phyloP scores from a whole-genome alignment of 2,329 filamentous ascomycete genomes.

The Beauveria sp. region DNA sequence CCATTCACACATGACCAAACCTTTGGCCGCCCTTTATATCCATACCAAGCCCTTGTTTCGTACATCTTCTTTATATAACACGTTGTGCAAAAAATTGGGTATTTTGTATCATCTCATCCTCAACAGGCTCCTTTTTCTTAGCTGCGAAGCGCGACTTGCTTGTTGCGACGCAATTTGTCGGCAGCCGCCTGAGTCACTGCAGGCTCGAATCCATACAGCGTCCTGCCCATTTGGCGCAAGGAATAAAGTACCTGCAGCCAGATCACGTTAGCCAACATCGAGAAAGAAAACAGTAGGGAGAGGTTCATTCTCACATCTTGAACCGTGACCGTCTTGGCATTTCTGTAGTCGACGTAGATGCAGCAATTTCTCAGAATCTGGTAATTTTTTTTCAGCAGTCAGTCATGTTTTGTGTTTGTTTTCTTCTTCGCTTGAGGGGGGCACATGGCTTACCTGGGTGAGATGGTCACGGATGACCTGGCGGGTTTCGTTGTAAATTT shows the following conservation, averaged over 20 bases:
- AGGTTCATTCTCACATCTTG: conserved; percentile 42
- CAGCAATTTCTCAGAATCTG: conserved; percentile 47
- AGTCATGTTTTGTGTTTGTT: neutral
- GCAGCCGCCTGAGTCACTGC: conserved; percentile 19
- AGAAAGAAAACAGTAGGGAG: neutral
- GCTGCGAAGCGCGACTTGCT: conserved; percentile 6
- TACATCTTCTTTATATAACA: neutral
- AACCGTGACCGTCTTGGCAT: conserved; percentile 55
- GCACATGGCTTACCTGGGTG: conserved; percentile 28
- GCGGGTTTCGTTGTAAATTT: conserved; percentile 57
- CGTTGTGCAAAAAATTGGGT: neutral
- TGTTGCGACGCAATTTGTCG: neutral
- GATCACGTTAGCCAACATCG: neutral
- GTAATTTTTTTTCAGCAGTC: conserved; percentile 9
- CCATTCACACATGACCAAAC: neutral
- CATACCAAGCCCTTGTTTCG: neutral
- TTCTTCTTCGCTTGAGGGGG: neutral
- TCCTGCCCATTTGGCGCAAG: conserved; percentile 38
- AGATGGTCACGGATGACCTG: conserved; percentile 43
- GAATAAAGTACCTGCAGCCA: conserved; percentile 44
- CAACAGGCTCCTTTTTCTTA: neutral
- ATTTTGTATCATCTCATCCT: neutral
- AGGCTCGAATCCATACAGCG: conserved; percentile 52
- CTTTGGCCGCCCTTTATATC: neutral
- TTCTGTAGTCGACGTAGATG: conserved; percentile 43